These are phyloP conservation scores for Asparagopsis taxiformis DNA, from an alignment of 31 red algal species.

Conservation along the genomic window DNA sequence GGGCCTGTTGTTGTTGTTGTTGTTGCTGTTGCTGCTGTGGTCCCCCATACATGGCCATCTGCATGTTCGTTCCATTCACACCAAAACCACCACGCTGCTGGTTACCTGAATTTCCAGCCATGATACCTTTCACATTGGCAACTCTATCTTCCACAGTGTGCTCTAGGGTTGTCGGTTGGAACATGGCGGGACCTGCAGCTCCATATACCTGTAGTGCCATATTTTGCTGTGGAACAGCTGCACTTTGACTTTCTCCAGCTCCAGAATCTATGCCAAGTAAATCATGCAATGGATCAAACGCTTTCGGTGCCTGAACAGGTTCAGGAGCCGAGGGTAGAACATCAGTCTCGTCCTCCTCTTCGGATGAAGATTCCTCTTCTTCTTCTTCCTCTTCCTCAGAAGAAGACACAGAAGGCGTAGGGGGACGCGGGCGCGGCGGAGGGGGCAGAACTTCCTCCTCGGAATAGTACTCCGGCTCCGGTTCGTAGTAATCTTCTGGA, in stretches of 20 bases:
- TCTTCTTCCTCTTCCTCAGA: conserved; percentile 33
- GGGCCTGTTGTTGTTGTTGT: conserved; percentile 27
- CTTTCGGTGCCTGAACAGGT: conserved; percentile 42
- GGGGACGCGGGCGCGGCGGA: conserved; percentile 24
- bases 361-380: conserved; percentile 35
- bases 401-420: conserved; percentile 30
- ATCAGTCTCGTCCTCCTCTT: conserved; percentile 78
- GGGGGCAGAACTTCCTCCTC: conserved; percentile 65
- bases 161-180: conserved; percentile 63
- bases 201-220: conserved; percentile 70
- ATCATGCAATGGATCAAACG: conserved; percentile 78
- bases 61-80: conserved; percentile 70
- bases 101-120: conserved; percentile 33
- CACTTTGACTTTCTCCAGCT: neutral
- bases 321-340: conserved; percentile 58
- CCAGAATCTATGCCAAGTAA: conserved; percentile 75
- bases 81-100: conserved; percentile 57
- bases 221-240: conserved; percentile 19
- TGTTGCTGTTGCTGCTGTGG: conserved; percentile 29
- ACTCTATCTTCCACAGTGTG: conserved; percentile 76
- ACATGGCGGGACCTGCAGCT: conserved; percentile 61
- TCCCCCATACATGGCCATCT: conserved; percentile 30
- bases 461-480: conserved; percentile 80
- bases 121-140: conserved; percentile 74
- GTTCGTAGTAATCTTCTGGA: conserved; percentile 79